Evolutionary conservation across 1,284 basidiomycete genomes (phyloP).

Genomic region (Trichosporon coremiiforme): DNA sequence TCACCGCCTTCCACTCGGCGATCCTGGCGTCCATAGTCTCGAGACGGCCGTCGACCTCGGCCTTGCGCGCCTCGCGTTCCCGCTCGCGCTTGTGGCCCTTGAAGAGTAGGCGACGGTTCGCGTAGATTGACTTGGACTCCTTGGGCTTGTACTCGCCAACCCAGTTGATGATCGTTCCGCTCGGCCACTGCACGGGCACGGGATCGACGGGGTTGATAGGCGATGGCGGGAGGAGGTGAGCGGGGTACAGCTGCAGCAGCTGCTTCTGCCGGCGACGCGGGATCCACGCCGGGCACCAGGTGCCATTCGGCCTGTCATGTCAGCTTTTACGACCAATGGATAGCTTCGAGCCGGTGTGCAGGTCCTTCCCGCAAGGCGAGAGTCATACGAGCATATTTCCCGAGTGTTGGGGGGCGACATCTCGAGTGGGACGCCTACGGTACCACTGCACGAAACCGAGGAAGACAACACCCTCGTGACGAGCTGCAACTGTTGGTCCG

Average conservation of each 20-base stretch:
- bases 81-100: slow-evolving; percentile 53
- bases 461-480: too few species aligned
- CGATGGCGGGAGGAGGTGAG: slow-evolving; percentile 40
- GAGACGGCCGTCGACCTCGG: slow-evolving; percentile 45
- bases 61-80: slow-evolving; percentile 34
- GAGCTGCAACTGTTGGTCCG: too few species aligned
- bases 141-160: slow-evolving; percentile 28
- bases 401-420: too few species aligned
- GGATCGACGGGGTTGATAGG: slow-evolving; percentile 30
- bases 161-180: slow-evolving; percentile 37
- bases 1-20: slow-evolving; percentile 41
- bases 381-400: too few species aligned
- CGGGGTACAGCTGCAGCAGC: slow-evolving; percentile 37
- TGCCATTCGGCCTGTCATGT: slow-evolving; percentile 15
- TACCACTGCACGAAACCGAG: too few species aligned
- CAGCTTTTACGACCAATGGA: background rate
- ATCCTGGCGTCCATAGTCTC: slow-evolving; percentile 52
- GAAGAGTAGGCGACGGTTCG: slow-evolving; percentile 40
- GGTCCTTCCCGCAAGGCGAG: too few species aligned
- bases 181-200: slow-evolving; percentile 29
- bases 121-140: slow-evolving; percentile 39
- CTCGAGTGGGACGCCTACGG: too few species aligned
- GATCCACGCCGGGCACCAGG: slow-evolving; percentile 29
- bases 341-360: background rate
- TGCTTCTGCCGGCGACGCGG: slow-evolving; percentile 43